Percentiles rank a stretch among this genome's conserved stretches.
Evolutionary conservation across 306 rosid species (phyloP).

Genomic region (Fragaria nilgerrensis): DNA sequence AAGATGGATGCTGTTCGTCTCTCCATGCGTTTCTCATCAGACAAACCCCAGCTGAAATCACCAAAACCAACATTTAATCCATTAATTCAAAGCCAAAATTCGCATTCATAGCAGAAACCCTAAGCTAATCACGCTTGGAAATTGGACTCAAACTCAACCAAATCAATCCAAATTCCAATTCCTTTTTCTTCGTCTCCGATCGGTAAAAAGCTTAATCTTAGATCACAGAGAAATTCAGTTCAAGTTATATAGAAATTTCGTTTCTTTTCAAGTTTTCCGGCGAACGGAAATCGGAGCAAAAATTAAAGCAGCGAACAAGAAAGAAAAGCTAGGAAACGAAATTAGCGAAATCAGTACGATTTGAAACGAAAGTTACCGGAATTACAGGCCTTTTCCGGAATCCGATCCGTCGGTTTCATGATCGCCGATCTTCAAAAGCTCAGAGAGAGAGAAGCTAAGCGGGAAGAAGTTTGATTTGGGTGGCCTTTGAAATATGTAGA

Average conservation of each 20-base stretch:
- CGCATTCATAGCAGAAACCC: background rate
- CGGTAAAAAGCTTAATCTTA: background rate
- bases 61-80: background rate
- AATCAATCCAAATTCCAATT: background rate
- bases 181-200: background rate
- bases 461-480: background rate
- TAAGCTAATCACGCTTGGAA: background rate
- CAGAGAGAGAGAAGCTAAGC: background rate
- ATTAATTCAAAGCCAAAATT: background rate
- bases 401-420: background rate
- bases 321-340: background rate
- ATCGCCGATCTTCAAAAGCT: constrained; percentile 24
- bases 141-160: background rate
- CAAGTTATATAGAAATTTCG: background rate
- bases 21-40: constrained; percentile 82
- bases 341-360: background rate
- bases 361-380: constrained; percentile 15
- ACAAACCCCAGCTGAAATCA: constrained; percentile 65
- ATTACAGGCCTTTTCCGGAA: background rate
- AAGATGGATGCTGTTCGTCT: constrained; percentile 65
- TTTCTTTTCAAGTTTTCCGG: background rate
- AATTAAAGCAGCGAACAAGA: background rate
- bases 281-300: background rate
- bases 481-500: background rate
- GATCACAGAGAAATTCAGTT: background rate